Evolutionary conservation across 805 yeast species (phyloP).

Genomic region (Metschnikowia kunwiensis): DNA sequence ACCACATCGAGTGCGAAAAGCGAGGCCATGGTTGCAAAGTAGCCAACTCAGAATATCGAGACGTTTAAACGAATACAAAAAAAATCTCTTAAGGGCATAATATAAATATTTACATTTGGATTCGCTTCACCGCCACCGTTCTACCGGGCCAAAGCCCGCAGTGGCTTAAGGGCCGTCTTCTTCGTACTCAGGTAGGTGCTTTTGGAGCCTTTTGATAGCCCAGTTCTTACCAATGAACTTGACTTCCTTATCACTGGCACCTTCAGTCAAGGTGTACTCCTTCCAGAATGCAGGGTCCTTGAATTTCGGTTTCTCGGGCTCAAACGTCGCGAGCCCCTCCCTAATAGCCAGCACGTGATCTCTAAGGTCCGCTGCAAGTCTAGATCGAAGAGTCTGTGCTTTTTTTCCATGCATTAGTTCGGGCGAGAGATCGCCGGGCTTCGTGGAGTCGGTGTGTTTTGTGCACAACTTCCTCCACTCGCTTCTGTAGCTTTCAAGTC

Average conservation of each 20-base stretch:
- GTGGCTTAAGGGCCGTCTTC: conserved; percentile 10
- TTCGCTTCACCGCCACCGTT: no score
- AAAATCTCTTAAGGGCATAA: no score
- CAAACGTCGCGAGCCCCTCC: conserved; percentile 40
- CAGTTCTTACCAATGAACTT: conserved; percentile 76
- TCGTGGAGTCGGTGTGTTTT: conserved; percentile 47
- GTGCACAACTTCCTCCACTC: conserved; percentile 68
- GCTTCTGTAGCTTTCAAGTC: conserved; percentile 57
- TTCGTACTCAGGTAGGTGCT: conserved; percentile 32
- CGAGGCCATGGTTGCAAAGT: no score
- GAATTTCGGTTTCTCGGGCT: conserved; percentile 67
- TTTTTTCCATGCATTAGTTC: conserved; percentile 61
- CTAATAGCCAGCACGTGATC: conserved; percentile 52
- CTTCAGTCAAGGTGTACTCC: conserved; percentile 59
- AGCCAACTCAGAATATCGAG: no score
- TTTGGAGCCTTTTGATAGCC: conserved; percentile 74
- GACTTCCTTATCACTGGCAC: conserved; percentile 63
- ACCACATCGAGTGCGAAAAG: no score
- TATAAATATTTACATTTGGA: no score
- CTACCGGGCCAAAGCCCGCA: not conserved
- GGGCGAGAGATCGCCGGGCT: conserved; percentile 57
- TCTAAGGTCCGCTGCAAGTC: conserved; percentile 67
- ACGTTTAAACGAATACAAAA: no score
- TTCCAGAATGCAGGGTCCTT: conserved; percentile 74
- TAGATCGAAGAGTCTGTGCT: conserved; percentile 65